Evolutionary conservation across 352 stramenopile genomes (phyloP).

Genomic region (Pythium utonaiense): DNA sequence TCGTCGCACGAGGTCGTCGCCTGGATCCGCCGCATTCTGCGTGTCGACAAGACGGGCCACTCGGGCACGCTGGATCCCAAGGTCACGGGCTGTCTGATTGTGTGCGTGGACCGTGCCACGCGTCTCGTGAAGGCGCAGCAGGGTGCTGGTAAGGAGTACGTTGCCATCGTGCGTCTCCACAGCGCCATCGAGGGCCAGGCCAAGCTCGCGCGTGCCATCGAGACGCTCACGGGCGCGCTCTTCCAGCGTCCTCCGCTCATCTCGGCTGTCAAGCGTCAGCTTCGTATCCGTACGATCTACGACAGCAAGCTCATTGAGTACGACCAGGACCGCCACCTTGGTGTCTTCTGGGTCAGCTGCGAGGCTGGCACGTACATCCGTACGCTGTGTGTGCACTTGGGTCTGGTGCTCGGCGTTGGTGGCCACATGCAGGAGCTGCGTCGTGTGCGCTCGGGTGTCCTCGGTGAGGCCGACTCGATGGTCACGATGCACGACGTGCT

Average conservation of each 20-base stretch:
- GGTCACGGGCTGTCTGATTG: constrained; percentile 99
- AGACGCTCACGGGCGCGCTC: constrained; percentile 98
- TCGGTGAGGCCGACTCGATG: constrained; percentile 96
- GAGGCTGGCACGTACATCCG: constrained; percentile 99
- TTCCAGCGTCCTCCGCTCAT: constrained; percentile 99
- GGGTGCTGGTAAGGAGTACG: constrained; percentile 99
- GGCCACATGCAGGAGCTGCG: constrained; percentile 99
- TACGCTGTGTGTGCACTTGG: constrained; percentile 99
- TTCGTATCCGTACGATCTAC: constrained; percentile 99
- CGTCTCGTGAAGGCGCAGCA: constrained; percentile 90
- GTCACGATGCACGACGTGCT: constrained; percentile 99
- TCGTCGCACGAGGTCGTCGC: constrained; percentile 99
- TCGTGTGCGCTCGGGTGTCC: constrained; percentile 95
- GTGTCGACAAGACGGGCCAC: constrained; percentile 99
- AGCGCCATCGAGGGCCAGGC: constrained; percentile 90
- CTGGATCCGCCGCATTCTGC: constrained; percentile 99
- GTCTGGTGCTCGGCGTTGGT: constrained; percentile 95
- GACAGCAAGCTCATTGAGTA: constrained; percentile 99
- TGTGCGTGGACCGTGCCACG: constrained; percentile 99
- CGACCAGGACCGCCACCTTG: constrained; percentile 96
- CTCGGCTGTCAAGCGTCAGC: constrained; percentile 98
- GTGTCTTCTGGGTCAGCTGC: constrained; percentile 96
- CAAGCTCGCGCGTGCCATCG: constrained; percentile 93
- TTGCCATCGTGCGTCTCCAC: constrained; percentile 98
- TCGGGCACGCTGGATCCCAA: constrained; percentile 99